A percentile compares a stretch with the other conserved stretches of the same genome.
These are phyloP conservation scores for Aspergillus intermedius DNA, from an alignment of 2,329 filamentous ascomycete genomes.

Conservation along the genomic window DNA sequence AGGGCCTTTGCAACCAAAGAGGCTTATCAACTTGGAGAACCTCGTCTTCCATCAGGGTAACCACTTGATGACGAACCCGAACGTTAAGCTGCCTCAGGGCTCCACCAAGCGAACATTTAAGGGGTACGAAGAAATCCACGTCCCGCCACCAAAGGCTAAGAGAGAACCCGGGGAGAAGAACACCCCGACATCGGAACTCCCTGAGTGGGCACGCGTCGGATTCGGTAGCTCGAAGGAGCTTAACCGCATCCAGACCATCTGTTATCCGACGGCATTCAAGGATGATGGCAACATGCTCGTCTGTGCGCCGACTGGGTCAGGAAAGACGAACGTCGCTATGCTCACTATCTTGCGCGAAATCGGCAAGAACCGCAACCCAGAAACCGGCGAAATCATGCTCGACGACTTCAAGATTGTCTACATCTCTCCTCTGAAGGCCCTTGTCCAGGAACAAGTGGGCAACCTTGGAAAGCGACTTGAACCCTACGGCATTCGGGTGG, in stretches of 20 bases:
- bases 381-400: conserved; percentile 88
- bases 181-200: conserved; percentile 79
- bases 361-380: conserved; percentile 82
- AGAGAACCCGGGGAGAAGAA: conserved; percentile 72
- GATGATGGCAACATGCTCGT: conserved; percentile 97
- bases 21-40: conserved; percentile 89
- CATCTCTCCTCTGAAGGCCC: conserved; percentile 88
- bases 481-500: conserved; percentile 82
- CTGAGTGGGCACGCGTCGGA: conserved; percentile 81
- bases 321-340: conserved; percentile 99
- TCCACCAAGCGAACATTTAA: conserved; percentile 95
- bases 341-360: conserved; percentile 92
- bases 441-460: conserved; percentile 96
- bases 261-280: conserved; percentile 82
- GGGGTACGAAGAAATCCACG: conserved; percentile 97
- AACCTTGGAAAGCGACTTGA: conserved; percentile 91
- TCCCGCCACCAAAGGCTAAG: conserved; percentile 84
- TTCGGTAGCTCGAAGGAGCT: conserved; percentile 82
- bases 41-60: conserved; percentile 96
- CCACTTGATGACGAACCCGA: conserved; percentile 98
- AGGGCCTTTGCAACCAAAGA: conserved; percentile 78
- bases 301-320: conserved; percentile 92
- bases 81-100: conserved; percentile 85
- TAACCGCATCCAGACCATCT: conserved; percentile 93
- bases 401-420: conserved; percentile 99